Percentiles rank a stretch among this genome's conserved stretches.
These are phyloP conservation scores for Chlorella sp. DNA, from an alignment of 139 green algal species.

Conservation along the genomic window DNA sequence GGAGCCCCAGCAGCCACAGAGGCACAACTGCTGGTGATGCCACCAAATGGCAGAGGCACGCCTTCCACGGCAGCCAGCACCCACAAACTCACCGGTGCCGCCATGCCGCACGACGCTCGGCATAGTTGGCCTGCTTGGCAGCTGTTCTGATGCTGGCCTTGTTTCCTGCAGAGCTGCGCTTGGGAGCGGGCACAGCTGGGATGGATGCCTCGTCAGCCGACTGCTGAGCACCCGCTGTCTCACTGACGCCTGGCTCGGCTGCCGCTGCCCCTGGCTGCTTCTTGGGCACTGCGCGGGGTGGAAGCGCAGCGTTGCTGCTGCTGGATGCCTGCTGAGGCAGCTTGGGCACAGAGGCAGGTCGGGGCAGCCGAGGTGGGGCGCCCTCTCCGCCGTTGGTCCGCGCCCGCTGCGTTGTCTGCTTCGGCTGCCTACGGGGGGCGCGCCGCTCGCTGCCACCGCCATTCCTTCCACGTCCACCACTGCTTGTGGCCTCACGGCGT, in stretches of 20 bases:
- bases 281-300: not conserved
- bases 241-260: not conserved
- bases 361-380: not conserved
- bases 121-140: conserved; percentile 7
- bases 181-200: not conserved
- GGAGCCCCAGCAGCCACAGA: not conserved
- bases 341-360: not conserved
- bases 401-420: not conserved
- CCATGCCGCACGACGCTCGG: conserved; percentile 12
- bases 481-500: conserved; percentile 1
- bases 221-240: not conserved
- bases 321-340: not conserved
- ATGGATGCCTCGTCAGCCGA: not conserved
- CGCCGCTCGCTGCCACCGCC: not conserved
- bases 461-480: not conserved
- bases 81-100: conserved; percentile 12
- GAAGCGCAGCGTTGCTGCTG: too few relatives aligned
- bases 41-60: not conserved
- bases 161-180: not conserved
- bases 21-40: too few relatives aligned
- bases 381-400: not conserved
- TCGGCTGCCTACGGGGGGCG: not conserved
- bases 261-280: not conserved
- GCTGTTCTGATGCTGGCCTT: too few relatives aligned
- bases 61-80: not conserved